Conservation (phyloP, 2,329 filamentous ascomycete genomes). For the Cytospora mali region DNA sequence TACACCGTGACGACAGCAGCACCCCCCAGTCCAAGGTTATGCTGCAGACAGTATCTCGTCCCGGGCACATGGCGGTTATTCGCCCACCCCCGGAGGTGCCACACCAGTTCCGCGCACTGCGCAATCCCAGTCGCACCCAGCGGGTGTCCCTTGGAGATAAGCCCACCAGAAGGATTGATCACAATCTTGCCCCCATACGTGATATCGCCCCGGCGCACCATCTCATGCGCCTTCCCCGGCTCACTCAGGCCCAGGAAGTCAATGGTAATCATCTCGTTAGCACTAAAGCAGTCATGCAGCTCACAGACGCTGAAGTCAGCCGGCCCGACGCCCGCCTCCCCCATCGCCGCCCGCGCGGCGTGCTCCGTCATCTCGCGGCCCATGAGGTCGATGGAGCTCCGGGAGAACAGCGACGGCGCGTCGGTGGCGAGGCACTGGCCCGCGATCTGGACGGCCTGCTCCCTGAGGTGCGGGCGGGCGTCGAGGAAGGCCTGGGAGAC, state of each 20-base stretch:
- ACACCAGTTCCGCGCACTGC: slow-evolving; percentile 92
- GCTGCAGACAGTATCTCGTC: slow-evolving; percentile 78
- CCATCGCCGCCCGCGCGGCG: slow-evolving; percentile 70
- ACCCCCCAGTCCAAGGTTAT: slow-evolving; percentile 90
- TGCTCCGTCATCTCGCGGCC: slow-evolving; percentile 82
- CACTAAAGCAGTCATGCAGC: slow-evolving; percentile 94
- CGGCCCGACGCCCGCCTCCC: slow-evolving; percentile 70
- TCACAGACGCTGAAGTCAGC: slow-evolving; percentile 82
- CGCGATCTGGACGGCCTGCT: slow-evolving; percentile 84
- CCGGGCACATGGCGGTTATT: slow-evolving; percentile 77
- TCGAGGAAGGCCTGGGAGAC: slow-evolving; percentile 89
- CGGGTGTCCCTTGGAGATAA: slow-evolving; percentile 96
- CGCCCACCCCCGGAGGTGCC: slow-evolving; percentile 94
- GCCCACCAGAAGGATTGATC: slow-evolving; percentile 89
- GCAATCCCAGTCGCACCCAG: slow-evolving; percentile 93
- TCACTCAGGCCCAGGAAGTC: slow-evolving; percentile 81
- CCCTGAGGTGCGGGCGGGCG: slow-evolving; percentile 76
- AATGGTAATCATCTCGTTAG: slow-evolving; percentile 90
- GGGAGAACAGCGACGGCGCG: slow-evolving; percentile 74
- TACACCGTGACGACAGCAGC: slow-evolving; percentile 91
- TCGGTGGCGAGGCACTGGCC: slow-evolving; percentile 90
- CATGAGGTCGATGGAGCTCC: slow-evolving; percentile 82
- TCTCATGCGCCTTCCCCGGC: slow-evolving; percentile 85
- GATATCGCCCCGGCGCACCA: slow-evolving; percentile 84
- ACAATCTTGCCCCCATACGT: slow-evolving; percentile 85